Evolutionary conservation across 2,329 filamentous ascomycete genomes (phyloP).

Genomic region (Leptodontidium sp.): DNA sequence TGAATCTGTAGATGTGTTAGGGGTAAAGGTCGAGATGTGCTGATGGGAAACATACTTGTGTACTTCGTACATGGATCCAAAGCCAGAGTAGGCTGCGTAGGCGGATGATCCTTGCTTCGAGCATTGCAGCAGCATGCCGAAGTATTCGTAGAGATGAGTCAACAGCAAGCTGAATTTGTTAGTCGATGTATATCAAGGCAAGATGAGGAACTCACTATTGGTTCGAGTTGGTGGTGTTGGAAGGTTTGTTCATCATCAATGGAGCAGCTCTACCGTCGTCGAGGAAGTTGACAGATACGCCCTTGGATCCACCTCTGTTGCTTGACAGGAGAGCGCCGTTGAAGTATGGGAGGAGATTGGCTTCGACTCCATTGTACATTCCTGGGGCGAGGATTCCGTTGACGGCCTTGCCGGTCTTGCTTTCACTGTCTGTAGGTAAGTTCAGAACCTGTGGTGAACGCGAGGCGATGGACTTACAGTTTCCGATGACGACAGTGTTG

Average conservation of each 20-base stretch:
- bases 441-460: no score
- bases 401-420: conserved; percentile 60
- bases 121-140: conserved; percentile 64
- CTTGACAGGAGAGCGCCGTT: conserved; percentile 58
- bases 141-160: conserved; percentile 67
- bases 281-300: conserved; percentile 62
- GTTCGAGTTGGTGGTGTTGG: conserved; percentile 54
- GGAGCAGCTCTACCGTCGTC: conserved; percentile 64
- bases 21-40: background rate
- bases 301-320: conserved; percentile 56
- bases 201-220: conserved; percentile 58
- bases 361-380: conserved; percentile 55
- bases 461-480: conserved; percentile 46
- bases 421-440: conserved; percentile 51
- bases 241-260: conserved; percentile 60
- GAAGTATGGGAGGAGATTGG: conserved; percentile 66
- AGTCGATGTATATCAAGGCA: background rate
- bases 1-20: conserved; percentile 55
- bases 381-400: conserved; percentile 61
- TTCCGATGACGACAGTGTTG: conserved; percentile 69
- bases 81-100: conserved; percentile 58
- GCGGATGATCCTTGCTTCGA: conserved; percentile 56
- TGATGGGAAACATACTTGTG: conserved; percentile 51
- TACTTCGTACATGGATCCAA: conserved; percentile 57
- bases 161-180: conserved; percentile 55